Evolutionary conservation across 768 basidiomycete genomes (phyloP).

Genomic region (Chiua virens): DNA sequence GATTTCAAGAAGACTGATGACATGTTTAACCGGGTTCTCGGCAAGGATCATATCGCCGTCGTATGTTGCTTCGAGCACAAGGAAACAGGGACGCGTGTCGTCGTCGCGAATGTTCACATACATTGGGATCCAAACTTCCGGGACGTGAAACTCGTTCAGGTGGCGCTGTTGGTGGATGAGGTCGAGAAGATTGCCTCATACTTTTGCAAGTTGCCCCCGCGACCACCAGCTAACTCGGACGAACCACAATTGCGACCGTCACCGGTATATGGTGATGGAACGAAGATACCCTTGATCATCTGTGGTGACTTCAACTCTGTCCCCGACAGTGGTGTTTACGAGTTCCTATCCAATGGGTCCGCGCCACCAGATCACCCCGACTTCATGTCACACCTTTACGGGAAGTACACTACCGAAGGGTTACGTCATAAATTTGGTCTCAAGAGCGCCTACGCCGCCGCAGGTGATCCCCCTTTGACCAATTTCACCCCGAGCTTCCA

Average conservation of each 20-base stretch:
- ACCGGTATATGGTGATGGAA: slow-evolving; percentile 77
- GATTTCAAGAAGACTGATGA: slow-evolving; percentile 98
- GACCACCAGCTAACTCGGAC: slow-evolving; percentile 40
- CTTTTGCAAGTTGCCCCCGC: slow-evolving; percentile 82
- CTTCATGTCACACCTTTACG: slow-evolving; percentile 90
- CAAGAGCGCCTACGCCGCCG: slow-evolving; percentile 78
- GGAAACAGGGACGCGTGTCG: slow-evolving; percentile 81
- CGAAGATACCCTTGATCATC: slow-evolving; percentile 87
- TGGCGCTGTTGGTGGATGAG: slow-evolving; percentile 90
- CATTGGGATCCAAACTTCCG: slow-evolving; percentile 90
- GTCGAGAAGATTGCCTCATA: slow-evolving; percentile 83
- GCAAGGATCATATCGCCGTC: slow-evolving; percentile 91
- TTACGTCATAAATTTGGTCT: slow-evolving; percentile 75
- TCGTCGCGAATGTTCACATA: slow-evolving; percentile 90
- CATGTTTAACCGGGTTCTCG: slow-evolving; percentile 98
- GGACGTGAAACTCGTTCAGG: slow-evolving; percentile 97
- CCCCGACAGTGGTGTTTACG: slow-evolving; percentile 85
- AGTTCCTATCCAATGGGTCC: slow-evolving; percentile 76
- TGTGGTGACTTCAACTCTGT: slow-evolving; percentile 97
- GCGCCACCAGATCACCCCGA: slow-evolving; percentile 79
- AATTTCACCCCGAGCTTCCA: slow-evolving; percentile 89
- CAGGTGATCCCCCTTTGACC: slow-evolving; percentile 69
- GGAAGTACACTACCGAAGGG: slow-evolving; percentile 89
- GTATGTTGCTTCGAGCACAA: slow-evolving; percentile 85
- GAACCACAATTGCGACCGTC: slow-evolving; percentile 44